phyloP scores from a whole-genome alignment of 768 basidiomycete genomes.

The Leccinum truebloodii region DNA sequence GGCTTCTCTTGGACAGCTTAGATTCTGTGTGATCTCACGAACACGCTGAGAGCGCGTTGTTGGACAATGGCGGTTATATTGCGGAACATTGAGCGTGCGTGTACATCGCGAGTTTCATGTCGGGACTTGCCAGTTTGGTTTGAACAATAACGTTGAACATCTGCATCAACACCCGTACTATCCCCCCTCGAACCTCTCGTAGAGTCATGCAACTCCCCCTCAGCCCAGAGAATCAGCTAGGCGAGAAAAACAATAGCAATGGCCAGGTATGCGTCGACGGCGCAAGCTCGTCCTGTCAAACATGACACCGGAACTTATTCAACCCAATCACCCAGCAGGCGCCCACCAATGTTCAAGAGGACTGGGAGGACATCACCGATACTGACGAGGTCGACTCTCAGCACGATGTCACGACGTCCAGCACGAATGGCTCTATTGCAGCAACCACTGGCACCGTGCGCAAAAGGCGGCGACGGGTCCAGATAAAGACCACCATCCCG shows the following conservation, averaged over 20 bases:
- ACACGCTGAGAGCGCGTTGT: no score
- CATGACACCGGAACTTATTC: neutral
- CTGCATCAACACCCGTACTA: no score
- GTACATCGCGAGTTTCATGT: no score
- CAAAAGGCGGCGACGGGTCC: constrained; percentile 32
- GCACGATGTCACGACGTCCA: constrained; percentile 5
- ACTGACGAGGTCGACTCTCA: constrained; percentile 14
- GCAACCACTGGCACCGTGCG: constrained; percentile 11
- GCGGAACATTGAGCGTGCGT: no score
- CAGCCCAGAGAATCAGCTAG: neutral
- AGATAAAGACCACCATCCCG: constrained; percentile 22
- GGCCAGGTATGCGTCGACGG: constrained; percentile 11
- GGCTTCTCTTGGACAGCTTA: no score
- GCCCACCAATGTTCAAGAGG: constrained; percentile 3
- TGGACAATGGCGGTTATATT: no score
- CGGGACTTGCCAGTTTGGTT: no score
- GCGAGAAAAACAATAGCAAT: neutral
- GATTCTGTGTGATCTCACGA: no score
- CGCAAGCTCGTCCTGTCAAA: neutral
- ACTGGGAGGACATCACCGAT: constrained; percentile 28
- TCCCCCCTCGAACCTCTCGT: no score
- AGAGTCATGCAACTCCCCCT: constrained; percentile 16
- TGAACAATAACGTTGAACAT: no score
- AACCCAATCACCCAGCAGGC: neutral
- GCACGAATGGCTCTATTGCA: constrained; percentile 8